These are phyloP conservation scores for Tephrocybe sp. DNA, from an alignment of 768 basidiomycete species.

Conservation along the genomic window DNA sequence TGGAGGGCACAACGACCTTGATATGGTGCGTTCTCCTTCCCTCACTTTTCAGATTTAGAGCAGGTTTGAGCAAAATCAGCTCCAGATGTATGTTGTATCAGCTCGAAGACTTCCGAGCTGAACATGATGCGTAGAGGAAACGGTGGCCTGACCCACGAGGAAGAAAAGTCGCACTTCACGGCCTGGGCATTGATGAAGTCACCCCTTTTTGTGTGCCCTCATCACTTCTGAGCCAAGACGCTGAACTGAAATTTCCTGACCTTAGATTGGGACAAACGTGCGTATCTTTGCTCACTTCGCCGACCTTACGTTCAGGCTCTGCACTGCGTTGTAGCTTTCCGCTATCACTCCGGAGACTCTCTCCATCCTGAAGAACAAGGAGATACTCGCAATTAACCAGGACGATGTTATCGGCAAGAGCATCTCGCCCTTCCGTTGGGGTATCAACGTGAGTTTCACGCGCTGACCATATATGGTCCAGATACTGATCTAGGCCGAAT, in stretches of 20 bases:
- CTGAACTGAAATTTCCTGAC: too few species aligned
- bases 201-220: conserved; percentile 46
- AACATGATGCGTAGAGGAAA: conserved; percentile 47
- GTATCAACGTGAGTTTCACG: conserved; percentile 61
- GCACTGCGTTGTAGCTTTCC: conserved; percentile 30
- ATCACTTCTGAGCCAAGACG: too few species aligned
- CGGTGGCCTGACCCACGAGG: conserved; percentile 58
- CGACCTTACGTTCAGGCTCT: not conserved
- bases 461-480: too few species aligned
- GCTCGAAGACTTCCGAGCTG: not conserved
- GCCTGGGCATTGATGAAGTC: conserved; percentile 72
- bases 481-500: not conserved
- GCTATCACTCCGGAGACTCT: conserved; percentile 49
- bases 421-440: conserved; percentile 70
- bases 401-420: conserved; percentile 61
- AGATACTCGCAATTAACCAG: conserved; percentile 70
- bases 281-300: not conserved
- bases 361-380: conserved; percentile 58
- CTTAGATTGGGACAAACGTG: conserved; percentile 17
- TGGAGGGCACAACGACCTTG: conserved; percentile 67
- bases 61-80: too few species aligned
- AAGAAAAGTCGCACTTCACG: conserved; percentile 69
- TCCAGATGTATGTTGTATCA: conserved; percentile 45
- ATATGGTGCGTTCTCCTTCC: conserved; percentile 45
- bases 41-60: too few species aligned